Percentiles rank a stretch among this genome's conserved stretches.
phyloP scores from a whole-genome alignment of 2,329 filamentous ascomycete genomes.

The Colletotrichum truncatum region DNA sequence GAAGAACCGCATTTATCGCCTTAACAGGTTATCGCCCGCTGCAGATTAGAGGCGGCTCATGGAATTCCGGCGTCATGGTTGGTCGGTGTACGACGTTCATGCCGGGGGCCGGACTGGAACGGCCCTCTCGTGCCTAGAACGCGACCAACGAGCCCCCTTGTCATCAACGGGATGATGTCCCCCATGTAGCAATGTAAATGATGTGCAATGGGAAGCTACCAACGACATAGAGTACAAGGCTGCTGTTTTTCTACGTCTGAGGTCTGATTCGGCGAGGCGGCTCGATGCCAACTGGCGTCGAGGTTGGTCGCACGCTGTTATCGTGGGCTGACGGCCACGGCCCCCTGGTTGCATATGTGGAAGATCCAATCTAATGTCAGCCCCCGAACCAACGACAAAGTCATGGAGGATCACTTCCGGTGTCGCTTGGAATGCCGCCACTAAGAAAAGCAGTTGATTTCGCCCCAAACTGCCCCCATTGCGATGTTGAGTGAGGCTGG shows the following conservation, averaged over 20 bases:
- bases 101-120: background rate
- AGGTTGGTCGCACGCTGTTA: background rate
- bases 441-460: background rate
- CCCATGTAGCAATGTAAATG: background rate
- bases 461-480: background rate
- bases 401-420: background rate
- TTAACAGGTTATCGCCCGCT: background rate
- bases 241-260: no score
- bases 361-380: background rate
- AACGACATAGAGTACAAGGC: no score
- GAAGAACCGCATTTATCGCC: background rate
- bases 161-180: background rate
- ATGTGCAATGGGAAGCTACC: background rate
- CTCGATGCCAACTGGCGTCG: background rate
- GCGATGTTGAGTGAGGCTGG: background rate
- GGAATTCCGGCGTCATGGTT: background rate
- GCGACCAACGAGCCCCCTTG: background rate
- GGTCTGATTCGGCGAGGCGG: background rate
- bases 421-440: background rate
- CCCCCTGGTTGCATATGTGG: background rate
- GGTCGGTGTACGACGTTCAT: slow-evolving; percentile 14
- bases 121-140: background rate
- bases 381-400: background rate
- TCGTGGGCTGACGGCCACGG: slow-evolving; percentile 10
- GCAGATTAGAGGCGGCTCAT: background rate